These are phyloP conservation scores for Podospora pseudocomata DNA, from an alignment of 495 filamentous ascomycete species.

Conservation along the genomic window DNA sequence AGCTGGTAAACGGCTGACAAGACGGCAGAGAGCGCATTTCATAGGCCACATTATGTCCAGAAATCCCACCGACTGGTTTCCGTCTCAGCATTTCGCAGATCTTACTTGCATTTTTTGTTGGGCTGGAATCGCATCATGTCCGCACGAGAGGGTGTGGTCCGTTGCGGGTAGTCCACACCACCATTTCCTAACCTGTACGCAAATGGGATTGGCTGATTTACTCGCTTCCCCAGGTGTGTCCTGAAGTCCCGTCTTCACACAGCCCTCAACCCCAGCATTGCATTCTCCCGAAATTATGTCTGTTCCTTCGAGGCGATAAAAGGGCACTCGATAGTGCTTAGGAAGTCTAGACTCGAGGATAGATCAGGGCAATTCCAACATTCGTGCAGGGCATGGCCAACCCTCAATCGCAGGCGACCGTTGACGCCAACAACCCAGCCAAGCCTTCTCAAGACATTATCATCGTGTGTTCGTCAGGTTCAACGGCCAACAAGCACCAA, in stretches of 20 bases:
- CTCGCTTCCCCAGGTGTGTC: not conserved
- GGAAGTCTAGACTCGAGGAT: not conserved
- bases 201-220: constrained; percentile 13
- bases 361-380: not conserved
- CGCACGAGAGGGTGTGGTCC: constrained; percentile 16
- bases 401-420: not conserved
- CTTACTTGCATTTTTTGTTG: constrained; percentile 6
- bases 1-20: not conserved
- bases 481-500: not conserved
- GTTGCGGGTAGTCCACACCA: constrained; percentile 18
- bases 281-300: not conserved
- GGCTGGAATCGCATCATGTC: constrained; percentile 4
- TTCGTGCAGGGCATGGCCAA: not conserved
- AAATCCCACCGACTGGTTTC: constrained; percentile 8
- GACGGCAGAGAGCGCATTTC: too few species aligned
- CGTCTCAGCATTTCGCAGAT: constrained; percentile 14
- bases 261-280: not conserved
- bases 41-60: not conserved
- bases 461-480: not conserved
- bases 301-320: not conserved
- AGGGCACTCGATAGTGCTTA: not conserved
- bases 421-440: not conserved
- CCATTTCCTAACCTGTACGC: not conserved
- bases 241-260: not conserved
- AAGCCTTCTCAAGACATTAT: not conserved